Conservation (phyloP, 2,329 filamentous ascomycete genomes). For the Trichophaea hybrida region DNA sequence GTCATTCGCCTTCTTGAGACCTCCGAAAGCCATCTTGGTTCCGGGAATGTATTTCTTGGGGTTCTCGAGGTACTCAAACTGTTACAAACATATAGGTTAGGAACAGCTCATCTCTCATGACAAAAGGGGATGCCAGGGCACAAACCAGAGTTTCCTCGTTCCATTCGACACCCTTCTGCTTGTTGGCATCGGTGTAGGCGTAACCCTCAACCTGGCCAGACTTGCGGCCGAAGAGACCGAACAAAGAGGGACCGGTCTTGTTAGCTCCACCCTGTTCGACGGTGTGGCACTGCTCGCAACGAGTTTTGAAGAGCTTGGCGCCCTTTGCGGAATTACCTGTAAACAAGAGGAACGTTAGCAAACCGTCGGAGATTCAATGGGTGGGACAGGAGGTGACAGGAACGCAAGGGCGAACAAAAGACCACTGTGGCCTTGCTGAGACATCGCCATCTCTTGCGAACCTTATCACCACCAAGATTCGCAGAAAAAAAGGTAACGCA, state of each 20-base stretch:
- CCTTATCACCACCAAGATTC: neutral
- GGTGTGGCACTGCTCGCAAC: constrained; percentile 98
- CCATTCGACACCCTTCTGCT: constrained; percentile 87
- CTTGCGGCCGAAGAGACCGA: constrained; percentile 96
- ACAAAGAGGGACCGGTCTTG: constrained; percentile 95
- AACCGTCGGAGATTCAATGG: constrained; percentile 1
- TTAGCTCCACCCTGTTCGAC: constrained; percentile 78
- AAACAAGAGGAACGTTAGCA: constrained; percentile 3
- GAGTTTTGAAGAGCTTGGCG: constrained; percentile 97
- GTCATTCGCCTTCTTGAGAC: constrained; percentile 99
- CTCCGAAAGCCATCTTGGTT: constrained; percentile 99
- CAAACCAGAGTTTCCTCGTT: constrained; percentile 67
- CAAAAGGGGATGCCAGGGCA: constrained; percentile 11
- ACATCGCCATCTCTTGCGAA: neutral
- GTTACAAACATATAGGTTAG: constrained; percentile 2
- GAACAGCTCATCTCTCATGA: neutral
- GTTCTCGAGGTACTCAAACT: constrained; percentile 99
- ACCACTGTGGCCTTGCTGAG: neutral
- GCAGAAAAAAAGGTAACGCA: neutral
- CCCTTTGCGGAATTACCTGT: constrained; percentile 89
- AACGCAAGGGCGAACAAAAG: neutral
- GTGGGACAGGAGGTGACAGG: neutral
- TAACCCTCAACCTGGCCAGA: constrained; percentile 81
- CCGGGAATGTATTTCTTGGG: constrained; percentile 99
- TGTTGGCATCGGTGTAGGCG: constrained; percentile 99